A percentile compares a stretch with the other conserved stretches of the same genome.
phyloP scores from a whole-genome alignment of 306 rosid genomes.

The Betula pendula region DNA sequence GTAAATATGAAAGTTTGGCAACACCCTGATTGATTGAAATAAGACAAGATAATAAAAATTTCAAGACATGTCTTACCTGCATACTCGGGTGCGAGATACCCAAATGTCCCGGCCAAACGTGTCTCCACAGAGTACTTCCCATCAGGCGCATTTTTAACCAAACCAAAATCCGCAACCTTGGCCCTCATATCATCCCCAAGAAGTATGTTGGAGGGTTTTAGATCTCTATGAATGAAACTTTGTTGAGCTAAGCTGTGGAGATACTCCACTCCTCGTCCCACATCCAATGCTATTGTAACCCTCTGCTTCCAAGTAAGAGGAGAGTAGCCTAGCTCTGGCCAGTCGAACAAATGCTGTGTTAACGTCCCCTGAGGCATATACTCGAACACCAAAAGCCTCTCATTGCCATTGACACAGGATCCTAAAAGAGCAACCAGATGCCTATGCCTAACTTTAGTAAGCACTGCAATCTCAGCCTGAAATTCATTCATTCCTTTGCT shows the following conservation, averaged over 20 bases:
- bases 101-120: conserved; percentile 92
- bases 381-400: conserved; percentile 85
- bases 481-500: conserved; percentile 83
- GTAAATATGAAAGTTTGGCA: background rate
- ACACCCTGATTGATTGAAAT: background rate
- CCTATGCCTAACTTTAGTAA: conserved; percentile 80
- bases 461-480: conserved; percentile 84
- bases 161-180: conserved; percentile 89
- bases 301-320: conserved; percentile 89
- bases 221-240: conserved; percentile 88
- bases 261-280: conserved; percentile 88
- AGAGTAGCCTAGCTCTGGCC: conserved; percentile 50
- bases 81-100: conserved; percentile 95
- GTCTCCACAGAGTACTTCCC: conserved; percentile 88
- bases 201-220: conserved; percentile 89
- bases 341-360: conserved; percentile 76
- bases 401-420: conserved; percentile 78
- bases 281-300: conserved; percentile 80
- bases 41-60: conserved; percentile 3
- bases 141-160: conserved; percentile 78
- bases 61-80: conserved; percentile 62
- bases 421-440: conserved; percentile 92
- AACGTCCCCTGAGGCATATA: conserved; percentile 89
- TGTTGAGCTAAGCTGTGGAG: conserved; percentile 88
- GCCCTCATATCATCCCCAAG: conserved; percentile 89